Evolutionary conservation across 306 rosid species (phyloP), one percentile per base, ranked within the genome.

Genomic region (Dalbergia cultrata): DNA sequence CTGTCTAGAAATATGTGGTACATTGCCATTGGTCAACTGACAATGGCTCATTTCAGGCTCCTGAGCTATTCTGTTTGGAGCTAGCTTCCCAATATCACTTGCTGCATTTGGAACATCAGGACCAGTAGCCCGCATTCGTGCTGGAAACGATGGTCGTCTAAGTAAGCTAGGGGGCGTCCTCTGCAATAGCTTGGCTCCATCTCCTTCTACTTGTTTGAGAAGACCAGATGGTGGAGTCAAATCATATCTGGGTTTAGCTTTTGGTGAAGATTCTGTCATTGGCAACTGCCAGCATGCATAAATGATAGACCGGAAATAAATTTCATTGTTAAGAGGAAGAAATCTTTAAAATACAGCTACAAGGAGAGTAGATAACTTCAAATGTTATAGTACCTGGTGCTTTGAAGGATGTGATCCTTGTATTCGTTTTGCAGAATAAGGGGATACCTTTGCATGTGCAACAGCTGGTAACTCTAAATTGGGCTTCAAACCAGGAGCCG

Each of bases 91-190:
- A 7, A 50, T 37, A 86, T 83, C 86, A 54, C 50, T 85, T 39
- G 75, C 80, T 54, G 70, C 72, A 86, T 88, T 85, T 57, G 87
- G 90, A 81, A 82, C 83, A 82, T 92, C 98, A 77, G 74, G 33
- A 79, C 89, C 96, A 8, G 76, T 83, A 82, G 88, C 89, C 91
- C 83, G 92, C 85, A 80, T 79, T 76, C 89, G 82, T 56, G 78
- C 90, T 1, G 91, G 85, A 86, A 90, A 92, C 19, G 98, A 76
- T 31, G 90, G 78, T 35, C 94, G 90, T 76, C 87, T 84, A 50
- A 85, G 89, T 65, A 88, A 72, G 76, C 70, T 82, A n/a, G 99
- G 97, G 26, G 99, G 98, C 54, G 97, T 96, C 87, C 81, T 85
- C 86, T 87, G 97, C 86, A 93, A 87, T 47, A 90, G 80, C 82